phyloP scores from a whole-genome alignment of 179 eudicot genomes.

The Spinacia oleracea region DNA sequence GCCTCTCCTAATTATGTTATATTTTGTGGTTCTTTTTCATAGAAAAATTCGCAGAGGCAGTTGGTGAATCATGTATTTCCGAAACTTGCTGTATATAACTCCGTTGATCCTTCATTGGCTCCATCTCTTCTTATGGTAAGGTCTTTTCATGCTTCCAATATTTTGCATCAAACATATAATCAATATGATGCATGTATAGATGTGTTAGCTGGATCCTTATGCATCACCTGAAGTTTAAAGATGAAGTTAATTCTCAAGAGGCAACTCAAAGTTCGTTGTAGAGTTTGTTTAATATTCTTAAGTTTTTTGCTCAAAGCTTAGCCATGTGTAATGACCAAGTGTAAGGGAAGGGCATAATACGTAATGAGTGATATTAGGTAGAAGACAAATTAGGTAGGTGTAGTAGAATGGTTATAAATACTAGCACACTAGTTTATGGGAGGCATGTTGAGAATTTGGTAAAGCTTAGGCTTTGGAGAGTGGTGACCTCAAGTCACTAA shows the following conservation, averaged over 20 bases:
- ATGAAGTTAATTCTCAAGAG: neutral
- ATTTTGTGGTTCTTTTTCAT: constrained; percentile 22
- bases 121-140: constrained; percentile 98
- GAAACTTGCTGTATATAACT: constrained; percentile 97
- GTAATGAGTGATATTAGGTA: no score
- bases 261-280: neutral
- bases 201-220: neutral
- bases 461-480: no score
- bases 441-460: no score
- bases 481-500: no score
- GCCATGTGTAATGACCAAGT: no score
- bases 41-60: constrained; percentile 95
- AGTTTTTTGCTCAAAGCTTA: neutral
- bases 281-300: neutral
- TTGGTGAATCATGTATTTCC: constrained; percentile 95
- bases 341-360: no score
- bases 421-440: no score
- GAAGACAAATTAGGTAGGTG: no score
- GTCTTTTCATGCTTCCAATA: constrained; percentile 14
- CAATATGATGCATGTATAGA: neutral
- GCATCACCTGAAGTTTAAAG: neutral
- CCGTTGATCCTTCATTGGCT: constrained; percentile 96
- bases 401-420: no score
- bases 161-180: neutral
- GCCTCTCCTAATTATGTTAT: constrained; percentile 3